Evolutionary conservation across 1,284 basidiomycete genomes (phyloP), one percentile per base, ranked within the genome.

Genomic region (Boletus sp.): DNA sequence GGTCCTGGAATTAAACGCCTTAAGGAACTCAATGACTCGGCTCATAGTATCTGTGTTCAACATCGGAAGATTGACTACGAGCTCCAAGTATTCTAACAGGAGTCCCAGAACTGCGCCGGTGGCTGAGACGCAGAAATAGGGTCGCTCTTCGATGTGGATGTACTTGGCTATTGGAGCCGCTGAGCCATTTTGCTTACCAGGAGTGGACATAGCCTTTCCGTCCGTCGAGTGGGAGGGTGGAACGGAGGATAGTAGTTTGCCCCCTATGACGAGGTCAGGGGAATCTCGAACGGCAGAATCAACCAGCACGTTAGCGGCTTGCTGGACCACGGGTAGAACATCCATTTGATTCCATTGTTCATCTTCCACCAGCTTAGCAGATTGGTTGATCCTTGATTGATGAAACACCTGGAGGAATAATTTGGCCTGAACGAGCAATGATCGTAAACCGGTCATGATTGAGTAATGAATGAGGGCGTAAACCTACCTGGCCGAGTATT

Each of bases 1-100:
- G 1, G 94, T 98, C 61, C 96, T 81, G 44, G 97, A 99, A 74
- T 99, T 99, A 81, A 98, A 99, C 35, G 93, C 88, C 76, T 97
- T 98, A 62, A 99, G 78, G 69, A 97, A 96, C 73, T 99, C 97
- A 65, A 99, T 93, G 16, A 96, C 84, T 43, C 94, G 86, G 58
- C 88, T 86, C 91, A 99, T 97, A 31, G 90, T 87, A 71, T 99
- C 97, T 54, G 92, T 97, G 44, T 93, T 95, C 50, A 98, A 81
- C 71, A 92, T 82, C 31, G 92, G 84, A 62, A 98, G 77, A 69
- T 96, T 98, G 68, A 96, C 83, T 59, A 98, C 88, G 49, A 98
- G 82, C 61, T 86, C 84, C 58, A 98, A 78, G 73, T 99, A 99
- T 71, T 98, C 95, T 46, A 86, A 72, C 16, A 98, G 77, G 6